Evolutionary conservation across 1,139 yeast genomes (phyloP).

Genomic region (Tardiomyces digboiensis): DNA sequence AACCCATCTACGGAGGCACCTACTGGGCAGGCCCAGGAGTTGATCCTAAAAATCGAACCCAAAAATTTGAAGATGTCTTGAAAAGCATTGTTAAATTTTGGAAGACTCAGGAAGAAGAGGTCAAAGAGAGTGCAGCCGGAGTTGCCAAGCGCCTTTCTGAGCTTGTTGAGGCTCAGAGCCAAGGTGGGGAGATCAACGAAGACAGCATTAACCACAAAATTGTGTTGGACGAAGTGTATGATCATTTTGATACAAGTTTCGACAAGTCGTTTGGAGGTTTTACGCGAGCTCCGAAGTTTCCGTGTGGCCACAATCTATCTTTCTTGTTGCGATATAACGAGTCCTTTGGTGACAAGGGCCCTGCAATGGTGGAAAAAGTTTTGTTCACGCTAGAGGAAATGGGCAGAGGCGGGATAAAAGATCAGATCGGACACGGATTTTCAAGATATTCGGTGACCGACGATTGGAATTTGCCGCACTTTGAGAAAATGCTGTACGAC

Average conservation of each 20-base stretch:
- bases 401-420: conserved; percentile 30
- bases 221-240: conserved; percentile 16
- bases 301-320: conserved; percentile 25
- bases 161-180: conserved; percentile 20
- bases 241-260: conserved; percentile 19
- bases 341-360: conserved; percentile 5
- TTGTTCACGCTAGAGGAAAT: conserved; percentile 21
- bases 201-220: not conserved
- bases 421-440: conserved; percentile 30
- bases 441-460: conserved; percentile 30
- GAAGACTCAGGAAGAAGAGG: conserved; percentile 14
- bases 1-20: conserved; percentile 31
- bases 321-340: conserved; percentile 18
- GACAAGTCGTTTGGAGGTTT: conserved; percentile 27
- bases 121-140: conserved; percentile 19
- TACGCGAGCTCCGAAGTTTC: conserved; percentile 29
- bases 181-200: conserved; percentile 12
- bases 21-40: conserved; percentile 29
- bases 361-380: conserved; percentile 12
- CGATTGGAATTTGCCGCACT: conserved; percentile 33
- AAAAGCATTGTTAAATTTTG: conserved; percentile 21
- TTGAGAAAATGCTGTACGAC: conserved; percentile 31
- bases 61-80: conserved; percentile 18
- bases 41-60: conserved; percentile 3
- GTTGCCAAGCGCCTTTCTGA: conserved; percentile 14